Base-by-base conservation (phyloP, 805 yeast genomes). In the Komagataella pseudopastoris region DNA sequence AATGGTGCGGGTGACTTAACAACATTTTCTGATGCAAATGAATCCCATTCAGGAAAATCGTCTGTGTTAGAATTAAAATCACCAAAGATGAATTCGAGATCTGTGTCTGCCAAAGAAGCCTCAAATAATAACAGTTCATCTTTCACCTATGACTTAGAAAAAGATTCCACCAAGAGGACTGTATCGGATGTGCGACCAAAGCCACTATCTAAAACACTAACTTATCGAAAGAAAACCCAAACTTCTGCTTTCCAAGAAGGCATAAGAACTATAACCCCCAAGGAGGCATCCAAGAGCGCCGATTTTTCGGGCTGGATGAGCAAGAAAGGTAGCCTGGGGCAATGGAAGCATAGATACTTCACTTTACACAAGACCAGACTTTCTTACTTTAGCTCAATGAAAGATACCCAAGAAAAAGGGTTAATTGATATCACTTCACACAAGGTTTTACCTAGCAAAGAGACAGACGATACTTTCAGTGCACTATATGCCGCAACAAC, bases 341-440 rank as follows among this genome's bases (percentile, higher is more conserved):
- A 88, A 16, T 93, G 99, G 98, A 85, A 90, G 59, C 83, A 83
- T 52, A 77, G 99, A 50, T 83, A 74, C 60, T 90, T 90, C 62
- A 81, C 91, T 0, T 71, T 93, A 43, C 96, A 93, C 67, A 96
- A 96, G 2, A 93, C 99, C 0, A 73, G 99, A 58, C 68, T 93
- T 52, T 88, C 97, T 4, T 93, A 93, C 64, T 93, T 88, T 64
- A 75, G 85, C 0, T 78, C 84, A 14, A 71, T 86, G 58, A 78
- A 78, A 51, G 99, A 93, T 65, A 77, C 78, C 44, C 77, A 81
- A 56, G 99, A 93, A 63, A 83, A 85, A 58, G 99, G 99, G 0
- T 70, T 93, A 51, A 93, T 93, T 56, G 99, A 93, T 66, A 89
- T 93, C 52, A 93, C 97, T 0, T 88, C 96, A 0, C 98, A 93